Base-by-base conservation (phyloP, 768 basidiomycete species). In the Leccinum rimulosum region DNA sequence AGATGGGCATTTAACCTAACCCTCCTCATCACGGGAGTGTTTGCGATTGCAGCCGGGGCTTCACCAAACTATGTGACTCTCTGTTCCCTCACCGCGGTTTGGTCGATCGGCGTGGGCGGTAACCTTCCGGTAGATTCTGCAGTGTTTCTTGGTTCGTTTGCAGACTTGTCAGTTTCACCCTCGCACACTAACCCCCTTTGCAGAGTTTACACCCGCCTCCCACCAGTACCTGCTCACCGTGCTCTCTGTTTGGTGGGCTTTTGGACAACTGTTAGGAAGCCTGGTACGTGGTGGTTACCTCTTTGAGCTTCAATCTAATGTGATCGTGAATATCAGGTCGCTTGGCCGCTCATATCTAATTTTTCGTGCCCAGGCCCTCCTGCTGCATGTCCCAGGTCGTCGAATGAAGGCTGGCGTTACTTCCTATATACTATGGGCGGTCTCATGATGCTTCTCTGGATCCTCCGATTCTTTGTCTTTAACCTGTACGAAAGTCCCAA, bases 161-260 rank as follows among this genome's bases (percentile, higher is more conserved):
- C 36, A 25, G 1, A 31, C 9, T 27, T 50, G 4, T 57, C 36
- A 8, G 2, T 56, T 33, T 51, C 14, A 8, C 27, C 22, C 10
- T 7, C 10, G 11, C 14, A 14, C 30, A 27, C 28, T 22, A 50
- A 64, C n/a, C 4, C 17, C 51, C 15, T 1, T 11, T 51, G 4
- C 56, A 86, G 87, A 91, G 64, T 89, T 88, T 65, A 68, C 88
- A 0, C 89, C 89, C 0, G 81, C 82, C 3, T 82, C 83, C 1
- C 87, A 91, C 61, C 90, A 91, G 65, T 91, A 89, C 65, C 77
- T 92, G 4, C 75, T 91, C 35, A 90, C 89, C 0, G 74, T 91
- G 14, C 77, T 91, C 17, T 89, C 88, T 0, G 82, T 90, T 38
- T 91, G 87, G 86, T 92, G 90, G 90, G 85, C 87, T 6, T 77